Evolutionary conservation across 2,329 filamentous ascomycete species (phyloP), one percentile per base, ranked within the genome.

Genomic region (Epichloe glyceriae): DNA sequence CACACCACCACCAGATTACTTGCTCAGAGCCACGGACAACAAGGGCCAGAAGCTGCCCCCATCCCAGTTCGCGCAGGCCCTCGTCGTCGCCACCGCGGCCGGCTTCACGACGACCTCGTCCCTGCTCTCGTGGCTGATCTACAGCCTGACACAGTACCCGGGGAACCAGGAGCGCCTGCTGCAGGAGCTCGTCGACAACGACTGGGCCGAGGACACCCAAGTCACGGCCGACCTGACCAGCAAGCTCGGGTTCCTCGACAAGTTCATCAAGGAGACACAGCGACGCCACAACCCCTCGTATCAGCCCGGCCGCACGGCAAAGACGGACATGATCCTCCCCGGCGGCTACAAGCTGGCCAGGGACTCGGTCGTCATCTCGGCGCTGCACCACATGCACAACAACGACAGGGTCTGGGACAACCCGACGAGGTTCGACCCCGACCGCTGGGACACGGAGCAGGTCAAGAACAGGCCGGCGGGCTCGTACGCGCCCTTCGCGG

Each of bases 71-170:
- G 57, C 58, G 41, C 53, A 55, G 0, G 57, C 62, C 0, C 63
- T 80, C 0, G 64, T 79, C 2, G 75, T 80, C 3, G 70, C 71
- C 6, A 76, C 72, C 0, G 78, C 68, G 4, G 79, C 79, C 2
- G 79, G 79, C 19, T 82, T 82, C 64, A 79, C 75, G 1, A 82
- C 79, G 0, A 82, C 75, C 0, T 74, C 72, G 3, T 75, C 76
- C 0, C 69, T 82, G 3, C 66, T 82, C 2, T 78, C 76, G 0
- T 82, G 78, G 79, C 65, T 77, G 1, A 59, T 80, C 39, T 81
- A 79, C 58, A 68, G 70, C 5, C 62, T 80, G 1, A 70, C 74
- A 5, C 65, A 61, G 2, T 82, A 82, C 56, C 67, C 70, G 0
- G 78, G 75, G 0, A 73, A 74, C 61, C 79, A 82, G 58, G 76